Evolutionary conservation across 2,329 filamentous ascomycete genomes (phyloP), one percentile per base, ranked within the genome.

Genomic region (Aspergillus udagawae): DNA sequence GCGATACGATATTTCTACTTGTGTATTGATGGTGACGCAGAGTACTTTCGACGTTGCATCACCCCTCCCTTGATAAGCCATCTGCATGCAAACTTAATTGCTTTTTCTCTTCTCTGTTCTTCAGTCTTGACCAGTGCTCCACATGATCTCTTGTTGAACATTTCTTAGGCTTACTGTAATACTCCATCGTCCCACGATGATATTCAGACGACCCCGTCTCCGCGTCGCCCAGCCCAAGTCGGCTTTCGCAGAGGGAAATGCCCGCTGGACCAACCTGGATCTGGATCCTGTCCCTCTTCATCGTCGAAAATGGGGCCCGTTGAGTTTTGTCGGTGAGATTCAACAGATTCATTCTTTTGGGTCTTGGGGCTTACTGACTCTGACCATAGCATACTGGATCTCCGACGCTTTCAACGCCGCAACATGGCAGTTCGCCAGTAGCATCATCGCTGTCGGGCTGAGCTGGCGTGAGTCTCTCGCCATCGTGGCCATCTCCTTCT

Each of bases 391-490:
- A 41, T 82, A 82, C 61, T 82, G 80, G 80, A 75, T 82, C 35
- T 79, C 76, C 20, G 80, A 82, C 62, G 78, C 78, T 8, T 81
- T 81, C 70, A 80, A 80, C 57, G 75, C 76, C 8, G 76, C 79
- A n/a, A 82, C 80, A 42, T 84, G 82, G 82, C 79, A 84, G 63
- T 82, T 79, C 8, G 80, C 78, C 3, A 76, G 74, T 35, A 77
- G 77, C 49, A 79, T 82, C 56, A 70, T 82, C 10, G 74, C 78
- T 10, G 75, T 81, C 25, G 82, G 83, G 2, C 72, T 86, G 21
- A 80, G 75, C 54, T 85, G 82, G 76, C 75, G 77, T 50, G 83
- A 86, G 51, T 67, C 67, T 1, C 49, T 71, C 6, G 76, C 72
- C 47, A 85, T 83, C 56, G 77, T 82, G 29, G 79, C 79, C 17